A percentile compares a stretch with the other conserved stretches of the same genome.
phyloP scores from a whole-genome alignment of 768 basidiomycete genomes.

The Mycena filopes region DNA sequence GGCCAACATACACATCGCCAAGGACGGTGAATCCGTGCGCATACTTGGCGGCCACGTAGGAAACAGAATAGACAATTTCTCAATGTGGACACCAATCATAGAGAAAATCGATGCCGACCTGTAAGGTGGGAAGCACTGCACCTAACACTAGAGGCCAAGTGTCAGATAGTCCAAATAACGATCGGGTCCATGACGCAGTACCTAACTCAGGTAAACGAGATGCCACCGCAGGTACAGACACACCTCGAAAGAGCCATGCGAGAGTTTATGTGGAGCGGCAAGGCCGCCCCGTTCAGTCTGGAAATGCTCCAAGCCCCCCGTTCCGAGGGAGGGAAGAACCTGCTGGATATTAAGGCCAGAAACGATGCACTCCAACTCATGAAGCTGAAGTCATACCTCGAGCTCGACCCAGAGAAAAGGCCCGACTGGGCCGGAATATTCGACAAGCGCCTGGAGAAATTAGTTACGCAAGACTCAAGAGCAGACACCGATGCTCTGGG shows the following conservation, averaged over 20 bases:
- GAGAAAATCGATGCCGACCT: neutral
- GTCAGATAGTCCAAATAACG: neutral
- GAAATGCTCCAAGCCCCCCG: constrained; percentile 7
- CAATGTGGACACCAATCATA: neutral
- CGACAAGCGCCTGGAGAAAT: neutral
- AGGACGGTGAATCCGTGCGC: no score
- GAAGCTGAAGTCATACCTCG: constrained; percentile 14
- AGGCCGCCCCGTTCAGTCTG: neutral
- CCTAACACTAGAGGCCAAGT: neutral
- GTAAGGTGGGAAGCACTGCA: neutral
- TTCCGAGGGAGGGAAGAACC: constrained; percentile 22
- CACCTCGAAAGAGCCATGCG: neutral
- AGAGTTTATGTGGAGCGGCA: constrained; percentile 6
- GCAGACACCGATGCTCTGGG: neutral
- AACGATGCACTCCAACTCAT: constrained; percentile 25
- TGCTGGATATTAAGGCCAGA: constrained; percentile 18
- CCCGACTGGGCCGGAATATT: constrained; percentile 1
- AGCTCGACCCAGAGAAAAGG: neutral
- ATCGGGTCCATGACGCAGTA: neutral
- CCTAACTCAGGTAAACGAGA: neutral
- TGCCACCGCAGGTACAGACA: neutral
- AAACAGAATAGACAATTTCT: no score
- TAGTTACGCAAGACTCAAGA: neutral
- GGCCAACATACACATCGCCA: no score
- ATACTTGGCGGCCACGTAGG: no score